Evolutionary conservation across 768 basidiomycete genomes (phyloP), one percentile per base, ranked within the genome.

Genomic region (Leccinum obscurum): DNA sequence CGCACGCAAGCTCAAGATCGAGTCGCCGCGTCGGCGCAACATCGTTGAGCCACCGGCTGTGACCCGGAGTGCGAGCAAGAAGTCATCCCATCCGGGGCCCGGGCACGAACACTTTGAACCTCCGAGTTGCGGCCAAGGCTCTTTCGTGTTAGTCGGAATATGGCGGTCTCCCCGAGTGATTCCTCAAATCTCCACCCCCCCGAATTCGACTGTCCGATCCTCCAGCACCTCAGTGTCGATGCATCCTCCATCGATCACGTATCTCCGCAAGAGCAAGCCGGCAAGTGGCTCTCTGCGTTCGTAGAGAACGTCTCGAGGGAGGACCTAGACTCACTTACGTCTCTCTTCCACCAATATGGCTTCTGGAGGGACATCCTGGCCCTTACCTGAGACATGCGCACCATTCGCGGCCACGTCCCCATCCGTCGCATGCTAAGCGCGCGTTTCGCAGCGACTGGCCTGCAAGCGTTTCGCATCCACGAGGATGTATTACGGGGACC

Each of bases 341-440:
- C 32, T n/a, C 62, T 66, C 26, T 75, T 75, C 41, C 68, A 69
- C 41, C 62, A 64, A 35, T 52, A 55, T 20, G 71, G 69, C 1
- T 73, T 77, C 59, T 85, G 84, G 85, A 75, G 80, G 20, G 85
- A 86, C 66, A 73, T 80, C 28, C 66, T 83, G 15, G 70, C 81
- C 2, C 69, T 86, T 46, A 85, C 86, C 1, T 84, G 81, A 78
- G 77, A 82, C 64, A 77, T 87, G 63, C 78, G 82, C 6, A 81
- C 82, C 1, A 78, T 85, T 62, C 69, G 72, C 3, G 80, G 78
- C 1, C 63, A 64, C 34, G 13, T 35, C 34, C 34, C 13, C 34
- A 35, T 35, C 34, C 34, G 11, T 13, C 34, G 34, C 34, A 35
- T 35, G 34, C 34, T 35, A 13, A 35, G 34, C 34, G 34, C 5